Evolutionary conservation across 331 rosid species (phyloP), one percentile per base, ranked within the genome.

Genomic region (Quercus tomentella): DNA sequence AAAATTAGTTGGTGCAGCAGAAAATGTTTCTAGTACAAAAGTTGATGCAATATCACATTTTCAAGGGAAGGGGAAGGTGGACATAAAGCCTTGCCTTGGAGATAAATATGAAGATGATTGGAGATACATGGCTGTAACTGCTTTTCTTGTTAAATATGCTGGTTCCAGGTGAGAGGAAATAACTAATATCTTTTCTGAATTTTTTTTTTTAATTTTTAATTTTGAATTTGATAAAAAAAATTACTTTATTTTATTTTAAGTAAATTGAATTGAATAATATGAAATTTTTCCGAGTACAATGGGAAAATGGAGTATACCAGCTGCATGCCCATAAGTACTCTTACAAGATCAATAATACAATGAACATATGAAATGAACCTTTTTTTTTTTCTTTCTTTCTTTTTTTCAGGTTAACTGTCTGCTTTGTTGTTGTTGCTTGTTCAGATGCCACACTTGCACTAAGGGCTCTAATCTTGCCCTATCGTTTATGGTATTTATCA

Each of bases 41-140:
- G 37, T 61, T 70, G 85, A 83, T 82, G 84, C 79, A 67, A 83
- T 61, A 72, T 57, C 85, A 61, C 45, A 45, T 67, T 43, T 80
- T 67, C 73, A 82, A 23, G 88, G 73, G 81, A 84, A 82, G 55
- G 96, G 78, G 75, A 81, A 77, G 60, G 52, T 63, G 67, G 81
- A 82, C 77, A 75, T 75, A 72, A 80, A 81, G 77, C 74, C 86
- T 76, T 76, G 54, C 71, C 16, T 37, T 70, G 70, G 72, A 72
- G 94, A 87, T 73, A 87, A 86, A 65, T 85, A 83, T 88, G 99
- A 91, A 77, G 99, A 95, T 88, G 99, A 95, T 79, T 90, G 94
- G 99, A 88, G 99, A 90, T 93, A 95, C 86, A 87, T 95, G 63
- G 97, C 99, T 6, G 98, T 95, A 74, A 95, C 99, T 65, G 91